Conservation (phyloP, 1,139 yeast genomes). For the Lodderomyces elongisporus region DNA sequence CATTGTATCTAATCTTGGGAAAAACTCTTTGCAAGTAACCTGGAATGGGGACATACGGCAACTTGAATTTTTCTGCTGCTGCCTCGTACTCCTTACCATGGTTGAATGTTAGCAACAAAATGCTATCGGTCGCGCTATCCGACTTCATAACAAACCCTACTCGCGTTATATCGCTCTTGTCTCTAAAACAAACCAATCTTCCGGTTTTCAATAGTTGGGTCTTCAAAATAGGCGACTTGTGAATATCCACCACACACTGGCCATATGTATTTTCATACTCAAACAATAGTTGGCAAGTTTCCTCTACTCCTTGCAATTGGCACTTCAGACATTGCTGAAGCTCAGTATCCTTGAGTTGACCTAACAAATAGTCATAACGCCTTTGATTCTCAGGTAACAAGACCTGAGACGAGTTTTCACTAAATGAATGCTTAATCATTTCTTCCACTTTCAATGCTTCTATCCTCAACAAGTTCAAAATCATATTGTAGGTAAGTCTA, state of each 20-base stretch:
- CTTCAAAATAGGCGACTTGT: slow-evolving; percentile 42
- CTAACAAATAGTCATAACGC: slow-evolving; percentile 50
- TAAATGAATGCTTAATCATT: slow-evolving; percentile 92
- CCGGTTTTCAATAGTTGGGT: slow-evolving; percentile 49
- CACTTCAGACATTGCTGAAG: slow-evolving; percentile 37
- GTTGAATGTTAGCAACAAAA: slow-evolving; percentile 40
- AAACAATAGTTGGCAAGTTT: slow-evolving; percentile 40
- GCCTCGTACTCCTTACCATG: slow-evolving; percentile 38
- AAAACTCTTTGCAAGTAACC: slow-evolving; percentile 24
- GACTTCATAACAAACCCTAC: slow-evolving; percentile 54
- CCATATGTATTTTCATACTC: slow-evolving; percentile 42
- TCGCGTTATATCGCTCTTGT: slow-evolving; percentile 31
- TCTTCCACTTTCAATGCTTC: slow-evolving; percentile 95
- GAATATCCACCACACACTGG: slow-evolving; percentile 44
- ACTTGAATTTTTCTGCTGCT: slow-evolving; percentile 21
- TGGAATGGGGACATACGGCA: slow-evolving; percentile 51
- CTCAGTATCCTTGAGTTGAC: slow-evolving; percentile 36
- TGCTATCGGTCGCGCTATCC: slow-evolving; percentile 22
- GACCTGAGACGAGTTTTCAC: slow-evolving; percentile 86
- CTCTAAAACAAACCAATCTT: slow-evolving; percentile 56
- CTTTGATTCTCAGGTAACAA: slow-evolving; percentile 82
- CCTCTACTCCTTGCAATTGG: slow-evolving; percentile 36
- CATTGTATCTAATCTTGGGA: slow-evolving; percentile 27
- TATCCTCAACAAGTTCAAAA: slow-evolving; percentile 79
- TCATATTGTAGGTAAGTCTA: slow-evolving; percentile 93